phyloP scores from a whole-genome alignment of 768 basidiomycete genomes.

The Suillus sp. region DNA sequence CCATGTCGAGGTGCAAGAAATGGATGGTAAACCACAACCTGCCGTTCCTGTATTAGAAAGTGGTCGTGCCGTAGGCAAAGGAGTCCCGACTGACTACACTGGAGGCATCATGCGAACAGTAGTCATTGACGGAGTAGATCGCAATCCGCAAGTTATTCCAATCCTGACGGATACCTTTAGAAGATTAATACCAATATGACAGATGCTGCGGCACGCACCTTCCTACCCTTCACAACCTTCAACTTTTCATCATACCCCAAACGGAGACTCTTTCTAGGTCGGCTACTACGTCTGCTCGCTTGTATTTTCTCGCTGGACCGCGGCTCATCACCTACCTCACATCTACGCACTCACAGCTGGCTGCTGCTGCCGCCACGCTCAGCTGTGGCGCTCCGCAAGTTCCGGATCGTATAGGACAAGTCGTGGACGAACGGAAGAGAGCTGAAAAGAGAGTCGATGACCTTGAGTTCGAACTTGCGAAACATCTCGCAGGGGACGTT shows the following conservation, averaged over 20 bases:
- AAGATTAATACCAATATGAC: constrained; percentile 6
- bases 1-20: constrained; percentile 74
- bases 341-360: constrained; percentile 56
- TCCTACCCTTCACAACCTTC: constrained; percentile 72
- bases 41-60: constrained; percentile 41
- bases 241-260: constrained; percentile 71
- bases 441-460: constrained; percentile 71
- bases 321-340: constrained; percentile 67
- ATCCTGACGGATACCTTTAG: constrained; percentile 16
- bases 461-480: constrained; percentile 66
- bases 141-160: constrained; percentile 61
- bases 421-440: constrained; percentile 66
- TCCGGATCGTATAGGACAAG: constrained; percentile 65
- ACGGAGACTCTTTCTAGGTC: constrained; percentile 67
- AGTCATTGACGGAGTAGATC: constrained; percentile 80
- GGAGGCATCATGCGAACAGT: constrained; percentile 79
- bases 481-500: constrained; percentile 45
- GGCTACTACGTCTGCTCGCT: constrained; percentile 62
- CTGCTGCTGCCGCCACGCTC: constrained; percentile 57
- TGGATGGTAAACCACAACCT: constrained; percentile 43
- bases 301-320: constrained; percentile 84
- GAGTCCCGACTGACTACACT: constrained; percentile 70
- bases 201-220: constrained; percentile 87
- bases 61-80: constrained; percentile 54
- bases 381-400: constrained; percentile 70